These are phyloP conservation scores for Pisolithus microcarpus DNA, from an alignment of 768 basidiomycete genomes.

Conservation along the genomic window DNA sequence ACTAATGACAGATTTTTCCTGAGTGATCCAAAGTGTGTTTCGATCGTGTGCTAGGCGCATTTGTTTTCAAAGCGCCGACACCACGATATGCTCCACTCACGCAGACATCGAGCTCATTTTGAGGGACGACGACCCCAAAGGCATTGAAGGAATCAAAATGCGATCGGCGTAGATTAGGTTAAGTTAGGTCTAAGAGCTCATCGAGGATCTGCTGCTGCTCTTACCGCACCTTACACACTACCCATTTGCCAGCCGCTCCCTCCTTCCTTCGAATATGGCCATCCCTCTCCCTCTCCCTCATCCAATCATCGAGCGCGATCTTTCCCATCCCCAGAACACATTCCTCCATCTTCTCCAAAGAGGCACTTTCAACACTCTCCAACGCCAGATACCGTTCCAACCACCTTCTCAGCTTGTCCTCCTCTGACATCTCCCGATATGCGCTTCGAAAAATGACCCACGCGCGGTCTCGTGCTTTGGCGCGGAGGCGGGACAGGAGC, in stretches of 20 bases:
- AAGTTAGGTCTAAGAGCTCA: conserved; percentile 80
- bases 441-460: conserved; percentile 56
- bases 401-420: conserved; percentile 39
- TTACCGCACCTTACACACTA: conserved; percentile 46
- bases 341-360: no score
- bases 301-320: conserved; percentile 45
- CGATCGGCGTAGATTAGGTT: no score
- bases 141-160: conserved; percentile 88
- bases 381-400: conserved; percentile 43
- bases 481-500: conserved; percentile 42
- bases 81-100: no score
- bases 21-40: no score
- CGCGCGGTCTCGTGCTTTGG: conserved; percentile 43
- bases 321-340: conserved; percentile 5
- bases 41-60: no score
- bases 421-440: conserved; percentile 51
- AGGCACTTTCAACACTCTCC: conserved; percentile 25
- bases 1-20: no score
- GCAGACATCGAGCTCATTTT: no score
- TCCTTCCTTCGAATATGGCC: conserved; percentile 54
- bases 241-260: conserved; percentile 52
- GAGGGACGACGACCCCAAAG: no score
- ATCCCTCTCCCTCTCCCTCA: conserved; percentile 32
- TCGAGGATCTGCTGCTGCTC: conserved; percentile 12
- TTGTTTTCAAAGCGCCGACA: no score